These are phyloP conservation scores for Fomitopsis betulina DNA, from an alignment of 1,284 basidiomycete genomes.

Conservation along the genomic window DNA sequence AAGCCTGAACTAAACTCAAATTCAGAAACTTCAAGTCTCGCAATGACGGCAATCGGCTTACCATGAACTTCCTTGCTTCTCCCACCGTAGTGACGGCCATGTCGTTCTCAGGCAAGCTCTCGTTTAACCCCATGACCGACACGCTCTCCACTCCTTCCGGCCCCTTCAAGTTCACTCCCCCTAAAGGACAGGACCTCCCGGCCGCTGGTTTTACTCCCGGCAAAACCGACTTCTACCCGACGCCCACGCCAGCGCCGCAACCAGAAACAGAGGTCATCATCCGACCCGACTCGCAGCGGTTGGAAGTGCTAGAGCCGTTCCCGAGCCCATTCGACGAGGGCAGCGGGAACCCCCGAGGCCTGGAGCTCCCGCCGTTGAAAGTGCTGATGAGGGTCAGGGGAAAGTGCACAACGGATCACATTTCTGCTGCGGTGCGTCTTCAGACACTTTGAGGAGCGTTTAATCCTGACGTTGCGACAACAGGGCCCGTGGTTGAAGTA, in stretches of 20 bases:
- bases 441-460: not conserved
- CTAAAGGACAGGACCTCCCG: conserved; percentile 84
- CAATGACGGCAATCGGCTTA: conserved; percentile 94
- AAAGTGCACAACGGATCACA: conserved; percentile 99
- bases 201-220: conserved; percentile 80
- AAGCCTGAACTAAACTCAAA: not conserved
- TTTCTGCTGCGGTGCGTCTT: conserved; percentile 80
- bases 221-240: conserved; percentile 77
- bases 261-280: conserved; percentile 82
- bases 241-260: conserved; percentile 69
- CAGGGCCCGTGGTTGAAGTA: conserved; percentile 98
- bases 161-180: conserved; percentile 84
- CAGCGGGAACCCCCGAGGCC: conserved; percentile 43
- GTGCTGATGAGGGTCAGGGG: conserved; percentile 91
- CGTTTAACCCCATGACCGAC: conserved; percentile 94
- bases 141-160: conserved; percentile 74
- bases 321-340: conserved; percentile 64
- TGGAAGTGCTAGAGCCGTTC: conserved; percentile 91
- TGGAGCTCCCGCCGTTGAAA: conserved; percentile 80
- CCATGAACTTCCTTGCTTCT: conserved; percentile 98
- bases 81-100: conserved; percentile 97
- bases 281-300: conserved; percentile 73
- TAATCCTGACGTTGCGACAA: not conserved
- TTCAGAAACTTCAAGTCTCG: conserved; percentile 89
- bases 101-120: conserved; percentile 92